phyloP scores from a whole-genome alignment of 176 grass and related monocot genomes.

The Carex myosuroides region DNA sequence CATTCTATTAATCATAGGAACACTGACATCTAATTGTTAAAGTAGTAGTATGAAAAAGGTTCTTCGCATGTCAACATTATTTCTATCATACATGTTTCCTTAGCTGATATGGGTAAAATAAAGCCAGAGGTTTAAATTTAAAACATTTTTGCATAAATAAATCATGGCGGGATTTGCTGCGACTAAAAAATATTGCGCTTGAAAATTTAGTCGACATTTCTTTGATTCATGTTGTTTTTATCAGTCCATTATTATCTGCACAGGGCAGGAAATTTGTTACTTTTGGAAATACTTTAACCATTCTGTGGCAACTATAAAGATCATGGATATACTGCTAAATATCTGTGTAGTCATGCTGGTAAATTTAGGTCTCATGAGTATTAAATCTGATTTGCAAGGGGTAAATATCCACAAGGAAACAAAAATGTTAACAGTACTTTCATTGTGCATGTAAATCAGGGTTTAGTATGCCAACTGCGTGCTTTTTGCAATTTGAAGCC shows the following conservation, averaged over 20 bases:
- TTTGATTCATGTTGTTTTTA: not conserved
- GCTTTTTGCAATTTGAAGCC: too few relatives aligned
- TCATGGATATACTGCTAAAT: not conserved
- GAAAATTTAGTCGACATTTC: not conserved
- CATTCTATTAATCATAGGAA: conserved; percentile 2
- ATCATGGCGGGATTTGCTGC: not conserved
- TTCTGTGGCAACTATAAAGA: not conserved
- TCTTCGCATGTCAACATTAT: not conserved
- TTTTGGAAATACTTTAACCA: not conserved
- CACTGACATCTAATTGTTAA: not conserved
- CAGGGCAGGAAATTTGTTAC: not conserved
- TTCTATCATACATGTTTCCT: not conserved
- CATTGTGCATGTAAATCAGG: not conserved
- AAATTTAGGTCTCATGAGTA: not conserved
- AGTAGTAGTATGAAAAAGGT: not conserved
- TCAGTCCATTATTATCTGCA: not conserved
- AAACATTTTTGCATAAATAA: not conserved
- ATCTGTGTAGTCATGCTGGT: not conserved
- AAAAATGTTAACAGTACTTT: not conserved
- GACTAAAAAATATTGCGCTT: not conserved
- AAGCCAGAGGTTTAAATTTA: too few relatives aligned
- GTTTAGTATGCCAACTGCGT: not conserved
- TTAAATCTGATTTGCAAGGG: not conserved
- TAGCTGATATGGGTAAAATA: too few relatives aligned
- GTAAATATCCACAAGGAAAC: not conserved